A percentile compares a stretch with the other conserved stretches of the same genome.
These are phyloP conservation scores for Buddleja alternifolia DNA, from an alignment of 257 asterid species.

Conservation along the genomic window DNA sequence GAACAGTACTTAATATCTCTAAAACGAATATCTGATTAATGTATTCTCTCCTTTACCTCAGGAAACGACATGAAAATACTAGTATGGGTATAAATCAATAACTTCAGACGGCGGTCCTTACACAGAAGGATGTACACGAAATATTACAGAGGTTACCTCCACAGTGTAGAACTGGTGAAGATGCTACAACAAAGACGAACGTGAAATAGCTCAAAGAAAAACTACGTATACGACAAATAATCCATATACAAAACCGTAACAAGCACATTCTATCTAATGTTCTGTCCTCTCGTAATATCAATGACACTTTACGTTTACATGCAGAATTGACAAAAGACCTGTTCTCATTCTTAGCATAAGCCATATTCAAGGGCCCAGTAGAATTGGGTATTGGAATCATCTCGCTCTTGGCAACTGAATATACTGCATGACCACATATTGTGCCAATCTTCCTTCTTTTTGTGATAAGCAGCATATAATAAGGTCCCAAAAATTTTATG, in stretches of 20 bases:
- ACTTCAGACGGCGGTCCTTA: constrained; percentile 25
- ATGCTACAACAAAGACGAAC: constrained; percentile 31
- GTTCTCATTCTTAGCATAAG: constrained; percentile 91
- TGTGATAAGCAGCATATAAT: constrained; percentile 90
- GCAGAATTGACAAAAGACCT: constrained; percentile 86
- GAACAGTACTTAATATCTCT: constrained; percentile 25
- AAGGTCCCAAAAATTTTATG: constrained; percentile 87
- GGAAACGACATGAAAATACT: constrained; percentile 23
- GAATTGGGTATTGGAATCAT: constrained; percentile 75
- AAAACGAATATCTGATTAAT: constrained; percentile 20
- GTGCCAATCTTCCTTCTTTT: constrained; percentile 80
- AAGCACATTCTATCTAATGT: constrained; percentile 43
- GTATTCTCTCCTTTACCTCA: constrained; percentile 20
- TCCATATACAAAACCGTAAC: constrained; percentile 41
- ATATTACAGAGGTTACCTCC: constrained; percentile 38
- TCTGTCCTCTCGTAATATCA: constrained; percentile 47
- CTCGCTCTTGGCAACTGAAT: constrained; percentile 75
- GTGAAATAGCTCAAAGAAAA: constrained; percentile 27
- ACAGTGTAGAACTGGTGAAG: constrained; percentile 32
- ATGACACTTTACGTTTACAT: constrained; percentile 59
- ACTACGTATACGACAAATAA: constrained; percentile 35
- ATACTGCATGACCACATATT: constrained; percentile 91
- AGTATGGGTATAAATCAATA: constrained; percentile 24
- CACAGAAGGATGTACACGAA: constrained; percentile 34
- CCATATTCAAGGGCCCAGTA: constrained; percentile 64